Base-by-base conservation (phyloP, 2,329 filamentous ascomycete genomes). In the Colletotrichum falcatum region DNA sequence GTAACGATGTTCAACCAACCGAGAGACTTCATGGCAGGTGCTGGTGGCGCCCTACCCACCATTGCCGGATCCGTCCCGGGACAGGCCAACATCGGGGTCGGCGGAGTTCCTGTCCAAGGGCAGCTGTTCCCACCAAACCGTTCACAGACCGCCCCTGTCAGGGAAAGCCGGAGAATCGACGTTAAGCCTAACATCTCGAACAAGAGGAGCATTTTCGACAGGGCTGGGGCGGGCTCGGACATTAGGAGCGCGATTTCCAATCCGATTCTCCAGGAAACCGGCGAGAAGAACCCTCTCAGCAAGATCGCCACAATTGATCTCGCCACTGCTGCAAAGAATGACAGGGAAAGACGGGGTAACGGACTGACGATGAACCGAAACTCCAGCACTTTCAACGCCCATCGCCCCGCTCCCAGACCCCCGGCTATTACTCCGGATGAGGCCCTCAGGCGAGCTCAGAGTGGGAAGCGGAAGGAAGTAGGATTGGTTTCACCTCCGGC, bases 251-350 rank as follows among this genome's bases (percentile, higher is more conserved):
- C 76, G 5, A 89, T 89, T 42, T 88, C 87, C 14, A 79, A 81
- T 16, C 87, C 87, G 0, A 81, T 89, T 44, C 73, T 87, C 16
- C 78, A 81, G 70, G 72, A 77, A 48, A 67, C 62, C 42, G 76
- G 75, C 28, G 79, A 79, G 30, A 74, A 77, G 26, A 85, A 82
- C 63, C 81, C 85, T 0, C 74, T 84, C 48, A 79, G 78, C 61
- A 85, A 81, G 73, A 85, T 86, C 23, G 75, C 82, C 7, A 88
- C 85, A 0, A 79, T 88, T 37, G 86, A 86, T 63, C 78, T 89
- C 42, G 80, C 81, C 12, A 84, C 84, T 1, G 87, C 87, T 2
- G 83, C 81, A 0, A 79, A 74, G 69, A 82, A 83, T 18, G 86
- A 89, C 53, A 82, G 76, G 70, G 80, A 85, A 62, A 81, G 83